phyloP scores from a whole-genome alignment of 495 filamentous ascomycete genomes.

The Pyronema omphalodes region DNA sequence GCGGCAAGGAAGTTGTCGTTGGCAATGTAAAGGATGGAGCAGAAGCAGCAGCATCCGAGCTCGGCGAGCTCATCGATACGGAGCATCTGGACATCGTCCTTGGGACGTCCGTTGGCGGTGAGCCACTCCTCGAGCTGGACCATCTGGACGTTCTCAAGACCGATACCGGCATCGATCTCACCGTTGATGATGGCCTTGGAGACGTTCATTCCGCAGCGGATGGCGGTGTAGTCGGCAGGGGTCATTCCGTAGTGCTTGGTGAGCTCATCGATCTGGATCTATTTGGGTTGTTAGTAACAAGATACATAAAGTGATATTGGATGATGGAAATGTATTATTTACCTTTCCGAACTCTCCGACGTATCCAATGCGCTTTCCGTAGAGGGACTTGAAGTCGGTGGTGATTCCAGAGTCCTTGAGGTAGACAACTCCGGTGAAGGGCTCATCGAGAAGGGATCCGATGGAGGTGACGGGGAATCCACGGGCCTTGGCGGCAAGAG shows the following conservation, averaged over 20 bases:
- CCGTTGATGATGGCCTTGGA: conserved; percentile 47
- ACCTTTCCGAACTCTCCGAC: conserved; percentile 54
- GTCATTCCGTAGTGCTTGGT: conserved; percentile 56
- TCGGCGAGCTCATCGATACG: conserved; percentile 56
- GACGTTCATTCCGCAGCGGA: conserved; percentile 46
- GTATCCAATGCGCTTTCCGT: conserved; percentile 51
- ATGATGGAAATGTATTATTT: neutral
- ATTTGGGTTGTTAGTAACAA: neutral
- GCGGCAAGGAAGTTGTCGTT: conserved; percentile 44
- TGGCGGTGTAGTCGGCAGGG: conserved; percentile 47
- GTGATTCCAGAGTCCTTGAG: conserved; percentile 52
- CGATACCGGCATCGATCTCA: conserved; percentile 49
- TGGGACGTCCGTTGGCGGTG: conserved; percentile 37
- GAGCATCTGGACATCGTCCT: conserved; percentile 49
- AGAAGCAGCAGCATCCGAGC: conserved; percentile 59
- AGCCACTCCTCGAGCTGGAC: conserved; percentile 56
- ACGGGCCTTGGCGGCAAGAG: conserved; percentile 50
- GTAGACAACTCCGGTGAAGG: conserved; percentile 55
- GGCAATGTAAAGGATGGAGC: conserved; percentile 52
- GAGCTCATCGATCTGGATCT: conserved; percentile 57
- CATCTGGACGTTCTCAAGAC: conserved; percentile 57
- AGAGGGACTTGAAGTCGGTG: conserved; percentile 40
- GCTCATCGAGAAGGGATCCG: conserved; percentile 50
- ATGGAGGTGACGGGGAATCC: conserved; percentile 50
- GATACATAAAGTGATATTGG: neutral